Base-by-base conservation (phyloP, 805 yeast genomes). In the Kurtzmaniella cleridarum region DNA sequence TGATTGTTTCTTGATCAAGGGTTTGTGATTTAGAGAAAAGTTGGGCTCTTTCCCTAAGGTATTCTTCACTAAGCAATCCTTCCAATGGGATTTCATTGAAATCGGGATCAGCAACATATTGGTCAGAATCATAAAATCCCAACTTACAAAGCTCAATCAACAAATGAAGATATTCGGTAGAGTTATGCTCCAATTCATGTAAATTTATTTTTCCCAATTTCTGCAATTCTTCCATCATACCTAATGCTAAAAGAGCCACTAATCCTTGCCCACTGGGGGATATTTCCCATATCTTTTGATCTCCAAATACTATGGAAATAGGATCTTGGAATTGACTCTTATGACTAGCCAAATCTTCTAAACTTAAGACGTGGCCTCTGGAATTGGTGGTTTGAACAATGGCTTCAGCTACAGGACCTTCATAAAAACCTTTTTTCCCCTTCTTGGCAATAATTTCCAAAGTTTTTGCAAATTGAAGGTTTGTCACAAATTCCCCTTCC, bases 211-310 rank as follows among this genome's bases (percentile, higher is more conserved):
- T 52, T 3, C 75, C 73, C 13, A 51, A 42, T 13, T 61, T 62
- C 26, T 76, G 76, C 42, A 85, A 64, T 28, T 75, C 74, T 47
- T 70, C 71, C 45, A 85, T 71, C 32, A 81, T 66, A 0, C 91
- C 93, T 36, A 84, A 58, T 0, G 91, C 79, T 13, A 83, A 61
- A 36, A 85, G 62, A 0, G 90, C 93, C 33, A 85, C 84, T 11
- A 85, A 59, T 7, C 95, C 95, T 39, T 85, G 87, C 3, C 91
- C 87, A 57, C 80, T 84, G 11, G 95, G 95, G 9, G 95, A 93
- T 45, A 84, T 79, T 55, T 85, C 93, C 86, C 90, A 81, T 18
- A 85, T 64, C 23, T 67, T 71, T 35, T 59, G 51, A 9, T 75
- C 84, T 34, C 73, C 62, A 40, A 78, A 69, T 27, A 73, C 70